These are phyloP conservation scores for Lobulomyces angularis DNA, from an alignment of 192 early-diverging fungal species.

Conservation along the genomic window DNA sequence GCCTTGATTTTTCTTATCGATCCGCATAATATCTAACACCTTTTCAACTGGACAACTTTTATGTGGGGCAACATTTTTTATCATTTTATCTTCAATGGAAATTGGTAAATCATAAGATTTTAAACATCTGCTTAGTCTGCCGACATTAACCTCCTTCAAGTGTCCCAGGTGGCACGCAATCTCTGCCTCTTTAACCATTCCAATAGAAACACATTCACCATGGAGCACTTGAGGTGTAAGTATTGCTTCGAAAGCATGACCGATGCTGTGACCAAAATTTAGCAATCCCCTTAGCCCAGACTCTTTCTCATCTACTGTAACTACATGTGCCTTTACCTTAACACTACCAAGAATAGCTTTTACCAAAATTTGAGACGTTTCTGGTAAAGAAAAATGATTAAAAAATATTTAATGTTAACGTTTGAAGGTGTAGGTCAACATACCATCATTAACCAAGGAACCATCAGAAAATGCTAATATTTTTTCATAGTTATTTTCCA, in stretches of 20 bases:
- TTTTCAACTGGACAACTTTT: constrained; percentile 61
- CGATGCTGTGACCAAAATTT: constrained; percentile 95
- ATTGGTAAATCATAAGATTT: constrained; percentile 80
- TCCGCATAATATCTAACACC: constrained; percentile 79
- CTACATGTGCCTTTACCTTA: constrained; percentile 85
- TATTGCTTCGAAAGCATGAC: constrained; percentile 91
- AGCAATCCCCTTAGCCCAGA: constrained; percentile 84
- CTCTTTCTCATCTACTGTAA: constrained; percentile 91
- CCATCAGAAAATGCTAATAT: constrained; percentile 38
- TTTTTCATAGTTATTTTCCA: constrained; percentile 74
- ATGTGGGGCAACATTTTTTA: constrained; percentile 44
- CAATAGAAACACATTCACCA: constrained; percentile 92
- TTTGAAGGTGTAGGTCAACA: neutral
- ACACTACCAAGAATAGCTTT: constrained; percentile 79
- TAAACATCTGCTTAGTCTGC: constrained; percentile 71
- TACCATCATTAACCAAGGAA: neutral
- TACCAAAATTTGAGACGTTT: constrained; percentile 33
- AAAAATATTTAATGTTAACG: neutral
- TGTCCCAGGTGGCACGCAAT: constrained; percentile 78
- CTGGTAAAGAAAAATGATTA: neutral
- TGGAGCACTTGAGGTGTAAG: constrained; percentile 80
- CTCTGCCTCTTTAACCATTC: constrained; percentile 91
- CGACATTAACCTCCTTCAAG: constrained; percentile 73
- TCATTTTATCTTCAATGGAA: constrained; percentile 65
- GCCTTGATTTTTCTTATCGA: constrained; percentile 96